phyloP scores from a whole-genome alignment of 2,329 filamentous ascomycete species.

The Hirsutella minnesotensis region DNA sequence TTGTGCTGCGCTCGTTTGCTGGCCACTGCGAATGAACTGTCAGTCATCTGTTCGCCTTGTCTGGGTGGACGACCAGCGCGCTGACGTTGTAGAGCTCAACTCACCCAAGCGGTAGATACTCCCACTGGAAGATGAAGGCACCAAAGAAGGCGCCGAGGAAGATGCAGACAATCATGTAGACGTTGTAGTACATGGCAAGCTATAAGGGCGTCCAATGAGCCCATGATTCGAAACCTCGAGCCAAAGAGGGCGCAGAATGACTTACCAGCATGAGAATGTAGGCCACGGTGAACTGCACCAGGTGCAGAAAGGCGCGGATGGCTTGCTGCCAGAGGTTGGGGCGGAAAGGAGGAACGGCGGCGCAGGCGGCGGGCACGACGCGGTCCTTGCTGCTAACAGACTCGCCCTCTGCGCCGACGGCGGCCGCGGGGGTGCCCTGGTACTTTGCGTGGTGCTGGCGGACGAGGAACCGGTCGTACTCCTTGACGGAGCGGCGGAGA shows the following conservation, averaged over 20 bases:
- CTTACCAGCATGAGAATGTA: conserved; percentile 63
- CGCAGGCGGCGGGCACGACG: conserved; percentile 1
- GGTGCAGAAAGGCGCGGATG: conserved; percentile 54
- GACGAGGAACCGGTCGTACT: conserved; percentile 59
- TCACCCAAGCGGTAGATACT: conserved; percentile 27
- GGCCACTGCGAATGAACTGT: conserved; percentile 2
- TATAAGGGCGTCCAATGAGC: conserved; percentile 6
- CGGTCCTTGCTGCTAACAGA: conserved; percentile 12
- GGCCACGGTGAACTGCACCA: conserved; percentile 59
- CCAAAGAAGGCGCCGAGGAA: conserved; percentile 66
- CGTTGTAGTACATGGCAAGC: conserved; percentile 50
- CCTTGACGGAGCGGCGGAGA: conserved; percentile 56
- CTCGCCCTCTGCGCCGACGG: conserved; percentile 5
- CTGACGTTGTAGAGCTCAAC: conserved; percentile 1
- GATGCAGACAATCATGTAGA: conserved; percentile 72
- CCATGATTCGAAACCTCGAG: no score
- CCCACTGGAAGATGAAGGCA: conserved; percentile 64
- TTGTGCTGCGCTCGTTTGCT: conserved; percentile 21
- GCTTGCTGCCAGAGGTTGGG: conserved; percentile 55
- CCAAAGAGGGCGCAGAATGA: neutral
- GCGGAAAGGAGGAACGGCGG: conserved; percentile 26
- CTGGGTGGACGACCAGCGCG: neutral
- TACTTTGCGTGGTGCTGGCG: conserved; percentile 33
- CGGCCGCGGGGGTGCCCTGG: conserved; percentile 6
- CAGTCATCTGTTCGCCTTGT: neutral